Percentiles rank a stretch among this genome's conserved stretches.
Conservation (phyloP, 176 grass and related monocot genomes). For the Aegilops umbellulata region DNA sequence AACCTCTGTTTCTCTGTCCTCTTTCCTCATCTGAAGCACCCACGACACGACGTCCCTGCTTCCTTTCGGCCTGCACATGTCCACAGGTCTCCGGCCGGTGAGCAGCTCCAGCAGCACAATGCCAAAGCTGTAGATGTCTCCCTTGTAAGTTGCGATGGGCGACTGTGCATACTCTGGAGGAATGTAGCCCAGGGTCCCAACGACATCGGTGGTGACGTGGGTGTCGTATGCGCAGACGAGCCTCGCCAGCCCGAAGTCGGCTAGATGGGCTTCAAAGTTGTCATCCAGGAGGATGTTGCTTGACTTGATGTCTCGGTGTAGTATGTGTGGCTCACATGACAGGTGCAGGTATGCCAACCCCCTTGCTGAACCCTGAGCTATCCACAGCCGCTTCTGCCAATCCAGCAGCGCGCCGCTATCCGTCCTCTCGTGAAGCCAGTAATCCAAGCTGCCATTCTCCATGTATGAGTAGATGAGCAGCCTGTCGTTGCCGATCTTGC, state of each 20-base stretch:
- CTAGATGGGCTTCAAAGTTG: conserved; percentile 82
- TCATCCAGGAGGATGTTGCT: conserved; percentile 94
- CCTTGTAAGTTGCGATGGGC: conserved; percentile 80
- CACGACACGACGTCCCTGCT: conserved; percentile 89
- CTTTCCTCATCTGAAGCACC: conserved; percentile 83
- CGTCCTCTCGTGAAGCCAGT: conserved; percentile 89
- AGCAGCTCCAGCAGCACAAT: conserved; percentile 84
- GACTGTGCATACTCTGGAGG: conserved; percentile 84
- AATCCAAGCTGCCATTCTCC: conserved; percentile 97
- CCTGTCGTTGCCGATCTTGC: conserved; percentile 78
- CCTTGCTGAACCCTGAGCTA: conserved; percentile 76
- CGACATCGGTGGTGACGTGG: conserved; percentile 90
- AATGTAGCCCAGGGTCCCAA: conserved; percentile 85
- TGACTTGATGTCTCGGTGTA: conserved; percentile 95
- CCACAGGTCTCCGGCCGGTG: conserved; percentile 73
- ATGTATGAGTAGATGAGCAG: conserved; percentile 94
- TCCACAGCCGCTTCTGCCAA: conserved; percentile 68
- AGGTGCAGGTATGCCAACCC: conserved; percentile 84
- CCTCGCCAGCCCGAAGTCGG: conserved; percentile 87
- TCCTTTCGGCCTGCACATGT: conserved; percentile 89
- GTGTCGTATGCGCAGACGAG: conserved; percentile 72
- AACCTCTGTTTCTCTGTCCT: conserved; percentile 65
- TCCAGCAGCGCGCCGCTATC: conserved; percentile 64
- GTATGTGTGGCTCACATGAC: conserved; percentile 87
- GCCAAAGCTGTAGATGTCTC: conserved; percentile 88